Evolutionary conservation across 805 yeast genomes (phyloP).

Genomic region (Pichia nakasei): DNA sequence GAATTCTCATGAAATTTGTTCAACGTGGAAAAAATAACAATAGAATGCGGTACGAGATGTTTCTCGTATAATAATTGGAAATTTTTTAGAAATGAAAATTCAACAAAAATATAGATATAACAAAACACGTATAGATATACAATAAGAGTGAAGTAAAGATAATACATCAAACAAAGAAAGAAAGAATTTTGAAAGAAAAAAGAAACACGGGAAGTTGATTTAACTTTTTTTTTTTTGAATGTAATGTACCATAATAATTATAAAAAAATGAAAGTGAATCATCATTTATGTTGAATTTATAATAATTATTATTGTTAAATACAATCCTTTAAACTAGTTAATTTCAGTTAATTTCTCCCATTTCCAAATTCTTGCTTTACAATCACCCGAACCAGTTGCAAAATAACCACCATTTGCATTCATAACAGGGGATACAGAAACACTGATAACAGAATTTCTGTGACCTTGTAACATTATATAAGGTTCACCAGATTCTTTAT

Average conservation of each 20-base stretch:
- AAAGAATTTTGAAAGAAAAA: too few species aligned
- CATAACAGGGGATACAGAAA: slow-evolving; percentile 79
- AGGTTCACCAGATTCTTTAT: slow-evolving; percentile 83
- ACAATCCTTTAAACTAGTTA: neutral
- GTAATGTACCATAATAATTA: too few species aligned
- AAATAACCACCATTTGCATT: slow-evolving; percentile 63
- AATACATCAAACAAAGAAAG: too few species aligned
- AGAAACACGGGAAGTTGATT: too few species aligned
- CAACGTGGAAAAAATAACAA: too few species aligned
- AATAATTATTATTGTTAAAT: too few species aligned
- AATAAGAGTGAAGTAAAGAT: neutral
- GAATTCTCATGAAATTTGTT: too few species aligned
- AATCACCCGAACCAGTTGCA: slow-evolving; percentile 97
- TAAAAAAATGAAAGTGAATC: too few species aligned
- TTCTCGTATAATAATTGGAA: too few species aligned
- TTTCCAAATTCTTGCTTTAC: slow-evolving; percentile 95
- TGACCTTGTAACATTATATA: slow-evolving; percentile 95
- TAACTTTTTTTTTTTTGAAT: too few species aligned
- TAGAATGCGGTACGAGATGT: too few species aligned
- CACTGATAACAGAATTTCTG: slow-evolving; percentile 89
- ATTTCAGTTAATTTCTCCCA: slow-evolving; percentile 41
- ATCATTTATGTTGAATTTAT: too few species aligned
- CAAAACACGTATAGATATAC: neutral
- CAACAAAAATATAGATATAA: neutral
- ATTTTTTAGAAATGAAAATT: neutral